Percentiles rank a stretch among this genome's conserved stretches.
These are phyloP conservation scores for Psilocybe sp. DNA, from an alignment of 768 basidiomycete genomes.

Conservation along the genomic window DNA sequence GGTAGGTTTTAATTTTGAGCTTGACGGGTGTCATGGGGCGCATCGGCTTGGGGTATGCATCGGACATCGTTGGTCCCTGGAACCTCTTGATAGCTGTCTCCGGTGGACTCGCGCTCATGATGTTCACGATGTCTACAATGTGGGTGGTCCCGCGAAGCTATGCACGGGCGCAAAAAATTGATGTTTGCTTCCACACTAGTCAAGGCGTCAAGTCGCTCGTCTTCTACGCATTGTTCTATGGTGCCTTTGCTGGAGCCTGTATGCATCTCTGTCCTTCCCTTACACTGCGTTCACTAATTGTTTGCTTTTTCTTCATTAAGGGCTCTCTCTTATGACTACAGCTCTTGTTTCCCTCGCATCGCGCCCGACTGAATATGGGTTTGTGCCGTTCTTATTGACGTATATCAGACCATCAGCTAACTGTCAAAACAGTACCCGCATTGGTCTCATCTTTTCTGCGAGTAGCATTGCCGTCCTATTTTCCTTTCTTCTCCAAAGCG, in stretches of 20 bases:
- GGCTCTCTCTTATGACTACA: constrained; percentile 17
- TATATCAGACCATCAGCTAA: not conserved
- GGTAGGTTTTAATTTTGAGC: constrained; percentile 35
- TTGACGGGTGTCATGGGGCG: constrained; percentile 32
- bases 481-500: constrained; percentile 33
- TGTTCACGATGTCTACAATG: constrained; percentile 37
- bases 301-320: constrained; percentile 5
- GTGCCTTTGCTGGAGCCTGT: constrained; percentile 48
- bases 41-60: constrained; percentile 30
- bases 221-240: constrained; percentile 42
- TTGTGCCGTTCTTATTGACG: not conserved
- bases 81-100: constrained; percentile 33
- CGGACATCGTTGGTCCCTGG: constrained; percentile 35
- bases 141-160: constrained; percentile 15
- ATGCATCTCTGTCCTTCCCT: constrained; percentile 9
- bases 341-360: constrained; percentile 16
- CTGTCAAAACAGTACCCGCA: constrained; percentile 26
- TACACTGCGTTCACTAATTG: not conserved
- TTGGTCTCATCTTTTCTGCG: constrained; percentile 32
- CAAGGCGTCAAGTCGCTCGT: constrained; percentile 33
- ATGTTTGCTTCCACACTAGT: constrained; percentile 15
- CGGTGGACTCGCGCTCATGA: constrained; percentile 32
- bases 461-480: constrained; percentile 30
- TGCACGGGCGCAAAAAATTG: not conserved
- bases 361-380: constrained; percentile 15